These are phyloP conservation scores for Pyrenochaeta sp. DNA, from an alignment of 2,329 filamentous ascomycete species.

Conservation along the genomic window DNA sequence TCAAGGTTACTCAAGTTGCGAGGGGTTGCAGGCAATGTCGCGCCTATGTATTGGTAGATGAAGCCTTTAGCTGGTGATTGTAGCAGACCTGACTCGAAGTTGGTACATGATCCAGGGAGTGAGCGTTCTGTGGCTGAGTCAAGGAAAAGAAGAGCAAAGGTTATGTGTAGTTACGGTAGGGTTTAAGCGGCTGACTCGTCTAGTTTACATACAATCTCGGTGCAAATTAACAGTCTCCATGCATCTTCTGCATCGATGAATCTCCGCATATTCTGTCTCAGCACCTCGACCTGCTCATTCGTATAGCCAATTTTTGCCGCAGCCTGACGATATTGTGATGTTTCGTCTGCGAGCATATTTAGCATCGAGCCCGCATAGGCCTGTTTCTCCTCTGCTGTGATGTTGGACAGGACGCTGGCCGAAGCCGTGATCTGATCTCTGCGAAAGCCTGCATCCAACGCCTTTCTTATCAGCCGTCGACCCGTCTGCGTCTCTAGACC, in stretches of 20 bases:
- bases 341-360: neutral
- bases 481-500: neutral
- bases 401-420: neutral
- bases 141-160: neutral
- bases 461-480: neutral
- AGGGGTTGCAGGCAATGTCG: neutral
- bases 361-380: neutral
- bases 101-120: neutral
- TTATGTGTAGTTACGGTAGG: neutral
- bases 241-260: neutral
- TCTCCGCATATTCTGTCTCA: neutral
- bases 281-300: neutral
- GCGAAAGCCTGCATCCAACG: neutral
- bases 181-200: neutral
- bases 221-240: neutral
- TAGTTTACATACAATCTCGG: neutral
- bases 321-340: neutral
- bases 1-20: conserved; percentile 30
- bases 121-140: neutral
- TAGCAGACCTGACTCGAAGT: neutral
- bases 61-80: conserved; percentile 7
- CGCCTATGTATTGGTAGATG: conserved; percentile 6
- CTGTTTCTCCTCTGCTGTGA: neutral
- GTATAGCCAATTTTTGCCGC: neutral
- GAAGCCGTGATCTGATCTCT: neutral